Evolutionary conservation across 2,329 filamentous ascomycete species (phyloP), one percentile per base, ranked within the genome.

Genomic region (Paraconiothyrium sp.): DNA sequence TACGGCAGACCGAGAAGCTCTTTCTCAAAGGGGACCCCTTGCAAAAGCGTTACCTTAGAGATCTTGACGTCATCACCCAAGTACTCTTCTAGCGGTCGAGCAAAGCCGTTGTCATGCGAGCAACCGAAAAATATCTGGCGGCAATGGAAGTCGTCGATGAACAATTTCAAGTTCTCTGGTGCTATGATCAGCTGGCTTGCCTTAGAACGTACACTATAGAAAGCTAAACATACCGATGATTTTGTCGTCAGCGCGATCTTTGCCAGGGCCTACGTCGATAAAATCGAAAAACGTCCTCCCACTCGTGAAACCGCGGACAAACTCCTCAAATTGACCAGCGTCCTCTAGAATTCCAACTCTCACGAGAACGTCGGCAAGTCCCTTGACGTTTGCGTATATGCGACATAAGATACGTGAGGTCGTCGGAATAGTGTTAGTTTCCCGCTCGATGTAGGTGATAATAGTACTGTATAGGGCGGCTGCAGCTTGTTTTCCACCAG

Each of bases 71-170:
- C 8, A 14, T 55, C 82, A 60, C 78, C 76, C 51, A 80, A 72
- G 54, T 82, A 81, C 37, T 85, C 80, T 69, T 86, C 82, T 11
- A 89, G 76, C 39, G 84, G 76, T 11, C 80, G 79, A 27, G 83
- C 82, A 72, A 87, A 89, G 24, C 84, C 81, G 58, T 83, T 83
- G 74, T 86, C 84, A 61, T 86, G 84, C 14, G 84, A 85, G 72
- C 86, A 88, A 9, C 86, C 88, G 39, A 89, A 79, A 52, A 89
- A 78, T 56, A 89, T 83, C 59, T 88, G 86, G 57, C 85, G 86
- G 70, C 87, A 89, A 67, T 88, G 86, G 64, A 82, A 84, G 67
- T 88, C 84, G 73, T 84, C 80, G 54, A 87, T 76, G 72, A 84
- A 82, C 51, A 86, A 73, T 67, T 85, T 84, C 74, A 89, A 84